Percentiles rank a stretch among this genome's conserved stretches.
phyloP scores from a whole-genome alignment of 768 basidiomycete genomes.

The Suillus placidus region DNA sequence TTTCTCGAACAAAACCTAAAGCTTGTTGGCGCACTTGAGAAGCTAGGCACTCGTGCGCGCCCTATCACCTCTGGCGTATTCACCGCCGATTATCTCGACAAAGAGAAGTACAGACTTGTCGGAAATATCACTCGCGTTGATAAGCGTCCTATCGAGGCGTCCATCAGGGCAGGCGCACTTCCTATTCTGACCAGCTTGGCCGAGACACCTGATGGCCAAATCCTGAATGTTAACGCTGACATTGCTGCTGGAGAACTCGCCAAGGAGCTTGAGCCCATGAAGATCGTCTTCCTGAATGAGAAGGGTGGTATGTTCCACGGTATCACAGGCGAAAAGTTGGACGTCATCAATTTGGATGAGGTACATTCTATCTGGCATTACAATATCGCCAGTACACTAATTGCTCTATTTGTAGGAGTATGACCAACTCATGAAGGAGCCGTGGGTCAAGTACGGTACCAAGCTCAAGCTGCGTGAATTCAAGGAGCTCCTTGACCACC shows the following conservation, averaged over 20 bases:
- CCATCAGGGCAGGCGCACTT: slow-evolving; percentile 93
- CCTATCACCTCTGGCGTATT: slow-evolving; percentile 99
- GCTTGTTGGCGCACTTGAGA: slow-evolving; percentile 90
- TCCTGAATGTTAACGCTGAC: slow-evolving; percentile 98
- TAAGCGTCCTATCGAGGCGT: slow-evolving; percentile 95
- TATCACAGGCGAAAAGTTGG: slow-evolving; percentile 93
- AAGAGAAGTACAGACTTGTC: slow-evolving; percentile 92
- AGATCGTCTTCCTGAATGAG: slow-evolving; percentile 98
- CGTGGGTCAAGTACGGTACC: slow-evolving; percentile 99
- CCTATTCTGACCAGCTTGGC: slow-evolving; percentile 96
- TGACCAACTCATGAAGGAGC: slow-evolving; percentile 93
- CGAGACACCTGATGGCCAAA: slow-evolving; percentile 95
- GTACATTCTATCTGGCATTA: slow-evolving; percentile 38
- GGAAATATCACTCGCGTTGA: slow-evolving; percentile 95
- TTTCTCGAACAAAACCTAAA: slow-evolving; percentile 98
- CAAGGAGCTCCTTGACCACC: slow-evolving; percentile 97
- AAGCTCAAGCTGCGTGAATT: slow-evolving; percentile 99
- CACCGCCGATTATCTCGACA: slow-evolving; percentile 94
- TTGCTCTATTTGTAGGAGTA: slow-evolving; percentile 66
- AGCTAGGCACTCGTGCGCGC: slow-evolving; percentile 93
- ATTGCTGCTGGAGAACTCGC: slow-evolving; percentile 97
- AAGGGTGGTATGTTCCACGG: slow-evolving; percentile 99
- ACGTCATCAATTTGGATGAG: slow-evolving; percentile 97
- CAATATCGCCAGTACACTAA: slow-evolving; percentile 1
- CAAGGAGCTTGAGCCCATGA: slow-evolving; percentile 97